Base-by-base conservation (phyloP, 2,329 filamentous ascomycete species). In the Blumeria graminis region DNA sequence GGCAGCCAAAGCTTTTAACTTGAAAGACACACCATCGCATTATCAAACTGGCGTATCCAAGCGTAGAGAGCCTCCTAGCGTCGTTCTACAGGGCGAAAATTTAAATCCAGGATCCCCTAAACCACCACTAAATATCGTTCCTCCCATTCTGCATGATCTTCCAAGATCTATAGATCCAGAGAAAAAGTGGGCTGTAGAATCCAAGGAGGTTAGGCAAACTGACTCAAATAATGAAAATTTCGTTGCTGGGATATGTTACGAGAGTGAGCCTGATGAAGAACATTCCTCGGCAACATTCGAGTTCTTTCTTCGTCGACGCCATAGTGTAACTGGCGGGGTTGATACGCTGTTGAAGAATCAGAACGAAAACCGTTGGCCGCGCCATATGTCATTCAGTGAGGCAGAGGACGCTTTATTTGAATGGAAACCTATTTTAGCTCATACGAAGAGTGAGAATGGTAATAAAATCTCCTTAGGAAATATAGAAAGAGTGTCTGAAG, bases 321-420 rank as follows among this genome's bases (percentile, higher is more conserved):
- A 81, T 62, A 82, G 78, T 62, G 68, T 78, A 41, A 69, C 72
- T 4, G 65, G 66, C 1, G 63, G 66, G 0, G 66, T 65, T 7
- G 58, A 66, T 3, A 58, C 62, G 32, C 63, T 65, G 34, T 66
- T 61, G 55, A 68, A 57, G 1, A 60, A 59, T 6, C 67, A 71
- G 1, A 74, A 78, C 58, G 80, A 84, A 59, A 72, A 73, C 33
- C 77, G 76, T 57, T 86, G 81, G 76, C 78, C 83, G 0, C 78
- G 84, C 1, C 77, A 83, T 46, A 73, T 89, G 60, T 88, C 84
- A 3, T 89, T 89, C 66, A 80, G 81, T 57, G 75, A 82, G 48
- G 84, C 82, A 1, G 83, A 86, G 68, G 82, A 87, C 58, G 83
- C 80, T n/a, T 70, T 89, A 7, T 69, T 88, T 1, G 72, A 70